Percentiles rank a stretch among this genome's conserved stretches.
These are phyloP conservation scores for Beauveria sp. DNA, from an alignment of 2,329 filamentous ascomycete species.

Conservation along the genomic window DNA sequence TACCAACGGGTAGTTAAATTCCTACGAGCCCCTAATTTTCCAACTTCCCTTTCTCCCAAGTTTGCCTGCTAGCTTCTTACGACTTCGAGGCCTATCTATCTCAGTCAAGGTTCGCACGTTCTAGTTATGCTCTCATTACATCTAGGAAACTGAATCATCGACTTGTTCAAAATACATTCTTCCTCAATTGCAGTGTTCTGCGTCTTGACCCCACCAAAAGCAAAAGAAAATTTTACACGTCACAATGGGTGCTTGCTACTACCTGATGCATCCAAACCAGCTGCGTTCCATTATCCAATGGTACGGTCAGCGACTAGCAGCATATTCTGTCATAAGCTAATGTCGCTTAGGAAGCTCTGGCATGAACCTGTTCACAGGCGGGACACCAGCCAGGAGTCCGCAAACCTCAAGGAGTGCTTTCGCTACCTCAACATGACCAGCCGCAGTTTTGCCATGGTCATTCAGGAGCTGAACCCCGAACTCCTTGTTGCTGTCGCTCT, in stretches of 20 bases:
- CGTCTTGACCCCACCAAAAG: background rate
- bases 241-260: conserved; percentile 62
- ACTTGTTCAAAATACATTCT: background rate
- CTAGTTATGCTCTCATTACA: background rate
- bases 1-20: background rate
- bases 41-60: background rate
- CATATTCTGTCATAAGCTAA: conserved; percentile 14
- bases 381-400: conserved; percentile 65
- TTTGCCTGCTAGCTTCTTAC: background rate
- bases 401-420: conserved; percentile 75
- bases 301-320: conserved; percentile 40
- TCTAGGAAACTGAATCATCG: background rate
- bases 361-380: conserved; percentile 88
- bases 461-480: conserved; percentile 91
- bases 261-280: conserved; percentile 66
- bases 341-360: conserved; percentile 73
- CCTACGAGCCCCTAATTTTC: background rate
- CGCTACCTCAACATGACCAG: conserved; percentile 79
- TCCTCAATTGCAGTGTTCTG: background rate
- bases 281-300: conserved; percentile 83
- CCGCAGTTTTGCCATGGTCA: conserved; percentile 87
- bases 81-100: background rate
- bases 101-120: background rate
- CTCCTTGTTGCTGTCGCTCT: conserved; percentile 80
- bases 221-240: conserved; percentile 13